These are phyloP conservation scores for Endocarpon pusillum DNA, from an alignment of 495 filamentous ascomycete species.

Conservation along the genomic window DNA sequence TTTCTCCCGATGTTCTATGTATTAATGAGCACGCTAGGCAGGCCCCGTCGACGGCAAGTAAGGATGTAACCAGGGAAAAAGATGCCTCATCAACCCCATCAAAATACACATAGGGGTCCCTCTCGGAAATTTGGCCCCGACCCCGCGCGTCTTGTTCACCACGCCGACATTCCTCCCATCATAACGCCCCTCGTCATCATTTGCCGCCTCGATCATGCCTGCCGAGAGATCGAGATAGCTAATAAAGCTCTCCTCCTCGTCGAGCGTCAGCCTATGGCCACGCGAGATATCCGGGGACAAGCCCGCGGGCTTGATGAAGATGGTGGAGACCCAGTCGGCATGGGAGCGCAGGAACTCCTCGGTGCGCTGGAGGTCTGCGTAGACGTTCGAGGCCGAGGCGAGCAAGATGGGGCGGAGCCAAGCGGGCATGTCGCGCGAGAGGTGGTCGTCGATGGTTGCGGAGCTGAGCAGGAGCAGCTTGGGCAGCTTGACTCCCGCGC, in stretches of 20 bases:
- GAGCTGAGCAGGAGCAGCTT: constrained; percentile 25
- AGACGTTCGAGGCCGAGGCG: constrained; percentile 16
- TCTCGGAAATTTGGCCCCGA: constrained; percentile 10
- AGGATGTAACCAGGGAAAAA: constrained; percentile 17
- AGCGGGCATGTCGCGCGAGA: constrained; percentile 12
- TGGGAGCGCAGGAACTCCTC: constrained; percentile 21
- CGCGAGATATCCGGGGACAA: constrained; percentile 20
- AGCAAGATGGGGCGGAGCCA: constrained; percentile 14
- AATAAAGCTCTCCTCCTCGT: constrained; percentile 17
- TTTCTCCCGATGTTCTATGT: no score
- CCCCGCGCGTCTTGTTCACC: constrained; percentile 8
- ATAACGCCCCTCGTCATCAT: constrained; percentile 17
- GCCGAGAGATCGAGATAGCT: constrained; percentile 28
- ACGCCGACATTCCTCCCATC: constrained; percentile 23
- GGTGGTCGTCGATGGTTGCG: constrained; percentile 16
- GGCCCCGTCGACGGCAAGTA: constrained; percentile 12
- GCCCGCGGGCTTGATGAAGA: constrained; percentile 29
- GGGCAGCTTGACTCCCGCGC: constrained; percentile 8
- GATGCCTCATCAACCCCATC: constrained; percentile 18
- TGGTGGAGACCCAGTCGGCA: constrained; percentile 17
- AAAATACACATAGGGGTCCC: constrained; percentile 8
- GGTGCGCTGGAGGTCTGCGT: constrained; percentile 18
- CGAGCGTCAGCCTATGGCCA: constrained; percentile 20
- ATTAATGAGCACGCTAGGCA: constrained; percentile 1
- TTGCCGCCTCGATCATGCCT: constrained; percentile 30